Evolutionary conservation across 2,329 filamentous ascomycete genomes (phyloP), one percentile per base, ranked within the genome.

Genomic region (Apiospora arundinis): DNA sequence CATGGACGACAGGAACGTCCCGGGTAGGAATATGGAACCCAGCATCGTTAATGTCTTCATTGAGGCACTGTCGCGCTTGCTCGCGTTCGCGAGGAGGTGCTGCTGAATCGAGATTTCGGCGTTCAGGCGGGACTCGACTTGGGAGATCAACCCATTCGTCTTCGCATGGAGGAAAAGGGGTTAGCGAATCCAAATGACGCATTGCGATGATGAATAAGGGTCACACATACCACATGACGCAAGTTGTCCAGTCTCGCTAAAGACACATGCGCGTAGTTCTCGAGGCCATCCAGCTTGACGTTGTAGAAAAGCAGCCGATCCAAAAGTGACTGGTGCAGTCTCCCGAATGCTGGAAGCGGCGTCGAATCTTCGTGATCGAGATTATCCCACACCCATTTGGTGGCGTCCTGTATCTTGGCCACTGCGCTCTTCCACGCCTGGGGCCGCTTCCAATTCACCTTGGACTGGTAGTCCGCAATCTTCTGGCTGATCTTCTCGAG

Each of bases 261-360:
- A 0, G 81, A 80, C 0, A 80, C 80, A 69, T 80, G 76, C 0
- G 78, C 76, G 72, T 82, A 82, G 44, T 73, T 79, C 12, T 82
- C 80, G 9, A 82, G 75, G 6, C 80, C 79, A n/a, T 81, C 77
- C 12, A 82, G 74, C 72, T 81, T 82, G 8, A 75, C 74, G 18
- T 72, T 71, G 66, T 80, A 75, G 68, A 82, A 82, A 16, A 79
- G 75, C 32, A 82, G 71, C 12, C 81, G 73, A 8, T 75, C 73
- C 16, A 76, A 11, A 65, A 82, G 75, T 11, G 74, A 76, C 2
- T 68, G 67, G 18, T 82, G 79, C 8, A 81, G 67, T 45, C 70
- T 73, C 66, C 71, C 70, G 60, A 80, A 73, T 12, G 70, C 70
- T 0, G 60, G 25, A 8, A 44, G 18, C n/a, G 68, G 63, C 4